Evolutionary conservation across 2,329 filamentous ascomycete genomes (phyloP), one percentile per base, ranked within the genome.

Genomic region (Colletotrichum ledebouriae): DNA sequence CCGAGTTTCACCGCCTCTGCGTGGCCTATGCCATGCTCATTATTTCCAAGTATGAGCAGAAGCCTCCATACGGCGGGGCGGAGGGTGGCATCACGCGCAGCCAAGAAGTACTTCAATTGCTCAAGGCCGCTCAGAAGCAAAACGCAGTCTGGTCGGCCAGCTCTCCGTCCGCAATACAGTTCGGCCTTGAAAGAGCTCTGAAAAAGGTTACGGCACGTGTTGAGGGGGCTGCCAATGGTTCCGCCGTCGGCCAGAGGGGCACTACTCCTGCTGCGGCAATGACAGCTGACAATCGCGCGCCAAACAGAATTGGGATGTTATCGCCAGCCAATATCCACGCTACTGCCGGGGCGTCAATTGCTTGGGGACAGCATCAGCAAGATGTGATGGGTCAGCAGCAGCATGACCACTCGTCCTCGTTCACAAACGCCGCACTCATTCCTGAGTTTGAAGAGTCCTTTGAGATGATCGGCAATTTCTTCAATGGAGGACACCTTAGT

Each of bases 1-100:
- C 66, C 17, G 66, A 69, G 34, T 69, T 69, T 25, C 66, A 69
- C 13, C 61, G 66, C 2, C 56, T 69, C 13, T 69, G 66, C 13
- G 66, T 69, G 10, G 66, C 66, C n/a, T 69, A 69, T 42, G 66
- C 66, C 12, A 69, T 69, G 66, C 55, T 69, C 7, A 69, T 69
- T 11, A 69, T 69, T 6, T 69, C 66, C 13, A 69, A 69, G 15
- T 50, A 69, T 41, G 66, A 69, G 29, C 61, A 60, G 17, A 60
- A 59, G 25, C 37, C 61, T 9, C 13, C 61, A 17, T 20, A 25
- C n/a, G 53, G 33, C 41, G 17, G 34, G 12, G 15, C 37, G 9
- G 39, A 25, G 6, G 12, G 47, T 15, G 15, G 47, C 2, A 10
- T 17, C 22, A 37, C 34, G 59, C 37, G 59, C 15, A 66, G 59